phyloP scores from a whole-genome alignment of 2,329 filamentous ascomycete genomes.

The Talaromyces sp. region DNA sequence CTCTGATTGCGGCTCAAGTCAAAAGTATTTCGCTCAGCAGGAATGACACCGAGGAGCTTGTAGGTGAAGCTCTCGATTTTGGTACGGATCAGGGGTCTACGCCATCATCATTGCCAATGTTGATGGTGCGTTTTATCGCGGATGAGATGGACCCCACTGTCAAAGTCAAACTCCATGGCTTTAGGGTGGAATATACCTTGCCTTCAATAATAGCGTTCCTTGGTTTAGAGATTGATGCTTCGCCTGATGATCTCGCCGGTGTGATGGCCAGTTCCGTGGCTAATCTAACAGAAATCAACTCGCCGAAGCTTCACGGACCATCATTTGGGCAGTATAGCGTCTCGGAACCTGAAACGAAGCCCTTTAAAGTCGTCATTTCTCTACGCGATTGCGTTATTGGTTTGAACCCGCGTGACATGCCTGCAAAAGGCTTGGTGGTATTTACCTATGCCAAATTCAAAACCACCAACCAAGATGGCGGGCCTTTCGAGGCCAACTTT shows the following conservation, averaged over 20 bases:
- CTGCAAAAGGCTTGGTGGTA: slow-evolving; percentile 73
- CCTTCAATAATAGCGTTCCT: slow-evolving; percentile 76
- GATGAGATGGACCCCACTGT: slow-evolving; percentile 91
- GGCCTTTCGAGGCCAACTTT: slow-evolving; percentile 60
- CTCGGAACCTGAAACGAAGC: slow-evolving; percentile 44
- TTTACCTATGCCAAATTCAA: slow-evolving; percentile 72
- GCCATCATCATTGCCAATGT: slow-evolving; percentile 50
- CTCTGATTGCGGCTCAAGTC: slow-evolving; percentile 74
- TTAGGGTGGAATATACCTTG: slow-evolving; percentile 85
- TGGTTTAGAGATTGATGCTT: slow-evolving; percentile 63
- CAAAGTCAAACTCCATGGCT: slow-evolving; percentile 79
- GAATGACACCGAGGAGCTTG: slow-evolving; percentile 66
- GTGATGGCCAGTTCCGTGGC: slow-evolving; percentile 76
- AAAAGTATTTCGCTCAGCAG: slow-evolving; percentile 59
- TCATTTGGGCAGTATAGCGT: slow-evolving; percentile 21
- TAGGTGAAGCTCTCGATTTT: slow-evolving; percentile 58
- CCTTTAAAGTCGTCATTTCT: slow-evolving; percentile 55
- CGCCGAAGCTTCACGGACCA: slow-evolving; percentile 13
- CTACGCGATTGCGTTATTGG: slow-evolving; percentile 79
- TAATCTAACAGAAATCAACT: slow-evolving; percentile 62
- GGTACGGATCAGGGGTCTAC: slow-evolving; percentile 21
- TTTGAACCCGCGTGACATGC: slow-evolving; percentile 71
- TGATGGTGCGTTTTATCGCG: slow-evolving; percentile 87
- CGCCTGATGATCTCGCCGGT: slow-evolving; percentile 68
- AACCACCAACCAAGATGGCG: slow-evolving; percentile 63